Percentiles rank a stretch among this genome's conserved stretches.
phyloP scores from a whole-genome alignment of 139 green algal genomes.

The Yamagishiella unicocca region DNA sequence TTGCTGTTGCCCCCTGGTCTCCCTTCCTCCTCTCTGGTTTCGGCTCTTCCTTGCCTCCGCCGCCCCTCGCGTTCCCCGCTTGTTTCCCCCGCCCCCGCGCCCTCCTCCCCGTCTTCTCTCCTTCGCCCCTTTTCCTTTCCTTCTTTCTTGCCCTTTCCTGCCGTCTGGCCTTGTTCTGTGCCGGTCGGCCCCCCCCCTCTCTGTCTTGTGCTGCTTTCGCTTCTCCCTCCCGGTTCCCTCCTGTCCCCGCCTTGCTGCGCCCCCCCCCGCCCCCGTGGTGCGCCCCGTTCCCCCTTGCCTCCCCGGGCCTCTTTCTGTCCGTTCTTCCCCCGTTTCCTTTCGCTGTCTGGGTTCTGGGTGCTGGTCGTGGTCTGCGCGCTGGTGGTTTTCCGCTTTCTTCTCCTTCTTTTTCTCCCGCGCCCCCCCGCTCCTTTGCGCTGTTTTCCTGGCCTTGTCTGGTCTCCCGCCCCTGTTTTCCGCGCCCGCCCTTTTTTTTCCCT shows the following conservation, averaged over 20 bases:
- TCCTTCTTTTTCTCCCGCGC: neutral
- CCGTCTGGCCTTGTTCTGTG: neutral
- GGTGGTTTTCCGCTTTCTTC: neutral
- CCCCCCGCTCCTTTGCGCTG: neutral
- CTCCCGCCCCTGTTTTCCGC: neutral
- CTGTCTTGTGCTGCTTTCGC: neutral
- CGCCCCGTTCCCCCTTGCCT: neutral
- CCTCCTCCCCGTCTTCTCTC: too few species aligned
- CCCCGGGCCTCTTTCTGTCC: too few species aligned
- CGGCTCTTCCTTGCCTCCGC: neutral
- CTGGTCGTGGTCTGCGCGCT: slow-evolving; percentile 8
- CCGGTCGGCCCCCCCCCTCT: too few species aligned
- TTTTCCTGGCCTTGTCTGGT: neutral
- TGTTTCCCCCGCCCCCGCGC: neutral
- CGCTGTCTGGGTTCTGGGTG: neutral
- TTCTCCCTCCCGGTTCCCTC: neutral
- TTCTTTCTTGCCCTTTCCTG: neutral
- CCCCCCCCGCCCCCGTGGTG: too few species aligned
- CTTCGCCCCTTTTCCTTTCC: neutral
- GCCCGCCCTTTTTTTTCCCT: neutral
- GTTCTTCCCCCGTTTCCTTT: neutral
- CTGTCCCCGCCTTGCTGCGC: neutral
- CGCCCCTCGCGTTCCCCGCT: neutral
- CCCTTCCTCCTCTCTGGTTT: neutral
- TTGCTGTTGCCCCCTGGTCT: neutral